Evolutionary conservation across 108 stramenopile species (phyloP).

Genomic region (Fragilaria radians): DNA sequence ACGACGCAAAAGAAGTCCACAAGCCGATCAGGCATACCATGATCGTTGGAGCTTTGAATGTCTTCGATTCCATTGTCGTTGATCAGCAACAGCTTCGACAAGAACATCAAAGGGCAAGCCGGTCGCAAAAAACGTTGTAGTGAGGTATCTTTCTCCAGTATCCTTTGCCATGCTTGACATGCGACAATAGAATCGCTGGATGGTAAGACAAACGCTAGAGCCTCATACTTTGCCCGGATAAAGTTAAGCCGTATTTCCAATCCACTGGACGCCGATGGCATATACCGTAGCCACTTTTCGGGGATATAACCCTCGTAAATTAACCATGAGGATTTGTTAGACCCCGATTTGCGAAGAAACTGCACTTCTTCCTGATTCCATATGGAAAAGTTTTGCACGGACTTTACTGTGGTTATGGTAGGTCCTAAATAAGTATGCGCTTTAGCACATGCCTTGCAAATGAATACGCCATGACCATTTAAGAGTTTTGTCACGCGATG

Average conservation of each 20-base stretch:
- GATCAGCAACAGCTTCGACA: not conserved
- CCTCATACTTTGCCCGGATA: slow-evolving; percentile 58
- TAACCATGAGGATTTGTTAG: slow-evolving; percentile 31
- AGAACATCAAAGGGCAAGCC: not conserved
- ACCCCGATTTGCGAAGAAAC: slow-evolving; percentile 16
- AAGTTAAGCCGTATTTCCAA: slow-evolving; percentile 33
- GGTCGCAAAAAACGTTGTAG: not conserved
- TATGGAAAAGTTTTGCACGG: slow-evolving; percentile 16
- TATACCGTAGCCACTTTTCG: slow-evolving; percentile 22
- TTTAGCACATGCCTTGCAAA: slow-evolving; percentile 41
- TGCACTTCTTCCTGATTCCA: slow-evolving; percentile 28
- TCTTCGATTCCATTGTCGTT: not conserved
- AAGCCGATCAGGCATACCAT: slow-evolving; percentile 27
- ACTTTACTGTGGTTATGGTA: slow-evolving; percentile 21
- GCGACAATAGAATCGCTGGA: slow-evolving; percentile 25
- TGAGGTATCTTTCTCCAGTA: slow-evolving; percentile 10
- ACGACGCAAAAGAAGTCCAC: slow-evolving; percentile 67
- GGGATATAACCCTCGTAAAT: slow-evolving; percentile 48
- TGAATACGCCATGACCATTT: slow-evolving; percentile 47
- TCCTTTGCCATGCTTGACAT: slow-evolving; percentile 20
- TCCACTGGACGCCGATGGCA: slow-evolving; percentile 17
- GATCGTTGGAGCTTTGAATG: not conserved
- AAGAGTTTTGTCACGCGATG: slow-evolving; percentile 16
- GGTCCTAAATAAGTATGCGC: slow-evolving; percentile 39
- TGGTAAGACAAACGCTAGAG: slow-evolving; percentile 42